Conservation (phyloP, 805 yeast genomes). For the Ogataea sp. region DNA sequence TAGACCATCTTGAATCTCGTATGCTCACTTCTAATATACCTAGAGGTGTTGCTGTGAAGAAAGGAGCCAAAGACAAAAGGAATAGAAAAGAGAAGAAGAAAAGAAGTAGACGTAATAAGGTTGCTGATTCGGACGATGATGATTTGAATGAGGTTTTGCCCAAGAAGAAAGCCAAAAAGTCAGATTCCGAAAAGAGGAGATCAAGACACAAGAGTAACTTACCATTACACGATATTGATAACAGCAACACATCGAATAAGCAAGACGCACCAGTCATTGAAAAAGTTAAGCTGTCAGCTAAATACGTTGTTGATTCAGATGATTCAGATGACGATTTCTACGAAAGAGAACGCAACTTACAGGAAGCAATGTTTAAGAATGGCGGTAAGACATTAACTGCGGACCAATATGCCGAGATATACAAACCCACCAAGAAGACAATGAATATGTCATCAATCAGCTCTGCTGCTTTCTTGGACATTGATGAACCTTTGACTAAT, state of each 20-base stretch:
- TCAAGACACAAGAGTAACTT: constrained; percentile 9
- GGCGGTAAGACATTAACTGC: constrained; percentile 19
- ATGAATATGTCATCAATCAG: neutral
- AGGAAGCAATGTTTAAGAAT: constrained; percentile 22
- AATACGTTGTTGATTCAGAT: constrained; percentile 51
- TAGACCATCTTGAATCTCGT: constrained; percentile 1
- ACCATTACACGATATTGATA: constrained; percentile 24
- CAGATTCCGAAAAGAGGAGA: constrained; percentile 4
- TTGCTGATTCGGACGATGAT: constrained; percentile 9
- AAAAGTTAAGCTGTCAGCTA: constrained; percentile 36
- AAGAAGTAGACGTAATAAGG: constrained; percentile 4
- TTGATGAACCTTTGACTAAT: constrained; percentile 5
- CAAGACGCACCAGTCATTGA: neutral
- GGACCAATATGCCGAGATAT: constrained; percentile 13
- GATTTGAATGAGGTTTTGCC: constrained; percentile 1
- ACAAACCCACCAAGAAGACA: neutral
- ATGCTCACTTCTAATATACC: neutral
- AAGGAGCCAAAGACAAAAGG: constrained; percentile 8
- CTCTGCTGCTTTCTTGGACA: constrained; percentile 4
- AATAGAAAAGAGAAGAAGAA: constrained; percentile 2
- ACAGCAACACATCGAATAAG: constrained; percentile 9
- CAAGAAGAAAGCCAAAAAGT: constrained; percentile 3
- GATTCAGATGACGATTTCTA: constrained; percentile 59
- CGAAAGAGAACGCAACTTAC: constrained; percentile 44
- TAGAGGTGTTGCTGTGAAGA: constrained; percentile 22